Evolutionary conservation across 352 stramenopile genomes (phyloP).

Genomic region (Pythium sukuiense): DNA sequence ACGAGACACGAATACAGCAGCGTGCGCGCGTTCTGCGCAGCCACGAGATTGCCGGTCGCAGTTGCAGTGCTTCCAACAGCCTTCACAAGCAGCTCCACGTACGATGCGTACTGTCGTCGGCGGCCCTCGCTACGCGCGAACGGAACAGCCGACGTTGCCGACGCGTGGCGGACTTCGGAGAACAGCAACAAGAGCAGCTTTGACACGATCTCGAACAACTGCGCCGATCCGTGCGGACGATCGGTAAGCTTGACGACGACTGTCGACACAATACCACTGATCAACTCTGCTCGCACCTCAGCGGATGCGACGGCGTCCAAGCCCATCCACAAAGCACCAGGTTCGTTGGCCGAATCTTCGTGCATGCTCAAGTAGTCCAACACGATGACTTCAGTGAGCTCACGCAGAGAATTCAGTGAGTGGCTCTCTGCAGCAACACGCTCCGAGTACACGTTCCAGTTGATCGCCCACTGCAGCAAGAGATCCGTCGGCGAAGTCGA

Average conservation of each 20-base stretch:
- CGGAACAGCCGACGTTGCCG: neutral
- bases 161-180: slow-evolving; percentile 38
- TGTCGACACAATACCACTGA: slow-evolving; percentile 60
- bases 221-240: slow-evolving; percentile 48
- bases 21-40: slow-evolving; percentile 72
- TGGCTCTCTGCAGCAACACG: slow-evolving; percentile 79
- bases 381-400: slow-evolving; percentile 78
- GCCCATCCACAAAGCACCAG: slow-evolving; percentile 59
- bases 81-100: slow-evolving; percentile 66
- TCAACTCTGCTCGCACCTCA: slow-evolving; percentile 59
- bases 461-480: slow-evolving; percentile 68
- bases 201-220: slow-evolving; percentile 77
- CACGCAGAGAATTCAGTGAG: slow-evolving; percentile 70
- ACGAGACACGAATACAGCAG: slow-evolving; percentile 79
- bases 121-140: slow-evolving; percentile 24
- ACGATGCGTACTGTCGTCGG: slow-evolving; percentile 40
- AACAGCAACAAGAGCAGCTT: slow-evolving; percentile 59
- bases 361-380: slow-evolving; percentile 66
- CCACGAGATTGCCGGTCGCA: slow-evolving; percentile 67
- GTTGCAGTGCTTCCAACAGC: slow-evolving; percentile 59
- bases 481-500: slow-evolving; percentile 38
- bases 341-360: slow-evolving; percentile 33
- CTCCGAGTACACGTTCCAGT: slow-evolving; percentile 87
- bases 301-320: slow-evolving; percentile 53
- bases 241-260: slow-evolving; percentile 67